Base-by-base conservation (phyloP, 768 basidiomycete genomes). In the Boletus pseudopeckii region DNA sequence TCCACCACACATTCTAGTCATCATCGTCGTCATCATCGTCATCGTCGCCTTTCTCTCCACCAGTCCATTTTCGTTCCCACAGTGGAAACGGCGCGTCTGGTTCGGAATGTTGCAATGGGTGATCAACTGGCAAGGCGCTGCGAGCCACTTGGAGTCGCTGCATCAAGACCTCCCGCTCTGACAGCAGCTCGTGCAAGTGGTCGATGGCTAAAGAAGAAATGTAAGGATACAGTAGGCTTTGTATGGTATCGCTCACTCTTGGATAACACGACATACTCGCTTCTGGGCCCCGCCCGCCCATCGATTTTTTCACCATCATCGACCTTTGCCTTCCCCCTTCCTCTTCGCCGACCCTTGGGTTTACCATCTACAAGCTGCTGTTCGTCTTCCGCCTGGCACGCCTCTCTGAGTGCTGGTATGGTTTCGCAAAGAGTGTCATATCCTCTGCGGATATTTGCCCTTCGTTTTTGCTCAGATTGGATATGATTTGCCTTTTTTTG, bases 401-500 rank as follows among this genome's bases (percentile, higher is more conserved):
- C 92, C 60, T 90, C 91, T 17, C 85, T 73, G 36, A 97, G 76
- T 2, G 89, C 77, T 10, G 94, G 94, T 0, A 97, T 86, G 26
- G 83, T 82, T 24, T 86, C 86, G 63, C 92, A 94, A 0, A 97
- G 77, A 7, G 87, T 84, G 61, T 95, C 93, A 66, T 96, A 96
- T 11, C 92, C 94, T 37, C 85, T 74, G 11, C 92, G 80, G 48
- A 97, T 96, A 62, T 93, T 94, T 14, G 91, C 91, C 32, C 94
- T 83, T 24, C 94, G 85, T 70, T 95, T 95, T 74, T 96, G 92
- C 73, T 97, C 94, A 2, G 86, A 89, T 62, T 91, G 88, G 59
- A 97, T 96, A 65, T 97, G 93, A 63, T 95, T 95, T 38, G 88
- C 88, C 66, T 94, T 91, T 68, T 95, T 95, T 76, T 94, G 90